Base-by-base conservation (phyloP, 305 asterid species). In the Fraxinus sp. region DNA sequence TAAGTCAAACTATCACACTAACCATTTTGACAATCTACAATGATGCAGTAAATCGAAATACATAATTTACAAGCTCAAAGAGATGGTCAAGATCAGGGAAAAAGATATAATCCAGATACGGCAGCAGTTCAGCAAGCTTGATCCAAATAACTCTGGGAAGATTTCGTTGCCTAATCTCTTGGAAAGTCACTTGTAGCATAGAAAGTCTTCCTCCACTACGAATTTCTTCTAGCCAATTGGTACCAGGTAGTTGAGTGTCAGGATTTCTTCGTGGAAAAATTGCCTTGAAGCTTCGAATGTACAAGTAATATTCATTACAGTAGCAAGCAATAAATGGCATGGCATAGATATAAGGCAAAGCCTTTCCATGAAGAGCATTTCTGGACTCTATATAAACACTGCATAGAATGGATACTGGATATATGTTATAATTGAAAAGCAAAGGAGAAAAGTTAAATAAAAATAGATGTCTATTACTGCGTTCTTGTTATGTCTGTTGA, bases 31-130 rank as follows among this genome's bases (percentile, higher is more conserved):
- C 74, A 64, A 24, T 79, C 30, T 66, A 36, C 49, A 22, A 28
- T n/a, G 71, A 41, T 26, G 44, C 90, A 91, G 92, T 64, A 92
- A 92, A 86, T 90, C 94, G 13, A 93, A 91, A 41, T 91, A 89
- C 74, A 83, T 88, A 44, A 84, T 90, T 46, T 89, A 85, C 88
- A 91, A 89, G 86, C 88, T 88, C 11, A 91, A 91, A 80, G 91
- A 88, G 84, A 89, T 89, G 93, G 90, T 89, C n/a, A 91, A 88
- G 89, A 87, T 91, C 5, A 83, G 79, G 35, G 93, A 90, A 84
- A 91, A 90, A 80, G 95, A 90, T 78, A 83, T 90, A 10, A 49
- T 80, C 87, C 89, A 90, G 86, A 89, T 90, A 80, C 88, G 92
- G 71, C 84, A 91, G 81, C 92, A 87, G 84, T 91, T 91, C 87